Evolutionary conservation across 139 green algal genomes (phyloP).

Genomic region (Micractinium conductrix): DNA sequence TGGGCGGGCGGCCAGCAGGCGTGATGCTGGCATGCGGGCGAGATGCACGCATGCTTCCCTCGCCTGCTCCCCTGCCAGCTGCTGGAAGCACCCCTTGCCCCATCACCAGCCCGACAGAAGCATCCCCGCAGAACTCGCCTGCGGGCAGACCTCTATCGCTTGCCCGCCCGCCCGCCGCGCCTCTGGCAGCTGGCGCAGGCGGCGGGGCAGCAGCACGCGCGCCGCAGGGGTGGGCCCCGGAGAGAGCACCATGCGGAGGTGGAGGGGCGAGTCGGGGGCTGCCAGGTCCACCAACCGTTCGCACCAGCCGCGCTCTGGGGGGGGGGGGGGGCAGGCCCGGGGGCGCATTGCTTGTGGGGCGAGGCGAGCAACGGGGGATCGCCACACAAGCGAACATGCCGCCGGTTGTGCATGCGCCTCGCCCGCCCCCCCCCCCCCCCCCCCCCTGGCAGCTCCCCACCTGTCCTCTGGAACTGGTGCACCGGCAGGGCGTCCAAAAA

Average conservation of each 20-base stretch:
- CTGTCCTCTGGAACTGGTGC: slow-evolving; percentile 89
- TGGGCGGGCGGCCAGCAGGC: not conserved
- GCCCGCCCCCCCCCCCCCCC: not conserved
- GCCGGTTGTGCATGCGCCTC: too few species aligned
- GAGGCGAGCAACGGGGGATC: not conserved
- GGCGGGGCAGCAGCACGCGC: slow-evolving; percentile 66
- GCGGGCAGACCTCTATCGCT: slow-evolving; percentile 67
- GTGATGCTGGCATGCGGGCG: not conserved
- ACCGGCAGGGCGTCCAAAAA: slow-evolving; percentile 98
- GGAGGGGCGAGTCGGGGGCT: slow-evolving; percentile 39
- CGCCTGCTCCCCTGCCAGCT: not conserved
- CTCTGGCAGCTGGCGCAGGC: slow-evolving; percentile 64
- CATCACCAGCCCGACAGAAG: not conserved
- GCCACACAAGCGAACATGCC: not conserved
- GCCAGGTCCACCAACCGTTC: slow-evolving; percentile 87
- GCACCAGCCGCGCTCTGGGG: slow-evolving; percentile 64
- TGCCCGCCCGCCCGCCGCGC: slow-evolving; percentile 34
- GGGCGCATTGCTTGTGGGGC: too few species aligned
- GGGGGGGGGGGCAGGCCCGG: not conserved
- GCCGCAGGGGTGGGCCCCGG: slow-evolving; percentile 70
- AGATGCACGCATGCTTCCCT: not conserved
- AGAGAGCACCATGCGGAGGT: slow-evolving; percentile 87
- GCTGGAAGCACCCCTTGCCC: too few species aligned
- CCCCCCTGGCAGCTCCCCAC: not conserved
- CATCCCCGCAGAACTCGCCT: not conserved